Evolutionary conservation across 441 rosid genomes (phyloP), one percentile per base, ranked within the genome.

Genomic region (Populus hybrid): DNA sequence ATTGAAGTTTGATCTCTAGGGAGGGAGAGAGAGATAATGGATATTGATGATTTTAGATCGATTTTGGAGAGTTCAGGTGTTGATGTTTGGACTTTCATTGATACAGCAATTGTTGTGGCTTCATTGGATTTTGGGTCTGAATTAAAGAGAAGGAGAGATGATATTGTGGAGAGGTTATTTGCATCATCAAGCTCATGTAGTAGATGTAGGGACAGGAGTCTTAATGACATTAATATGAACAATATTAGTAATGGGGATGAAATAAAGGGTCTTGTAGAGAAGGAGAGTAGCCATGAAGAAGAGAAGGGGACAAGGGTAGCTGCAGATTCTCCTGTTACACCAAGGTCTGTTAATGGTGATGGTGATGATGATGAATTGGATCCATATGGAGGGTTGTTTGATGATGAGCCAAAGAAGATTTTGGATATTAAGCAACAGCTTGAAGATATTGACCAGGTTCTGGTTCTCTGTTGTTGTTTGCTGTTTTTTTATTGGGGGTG

Each of bases 401-500:
- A 95, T 79, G 99, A 95, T 86, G 98, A 93, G 50, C 94, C 90
- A 78, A 94, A 86, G 89, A 89, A 75, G 77, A 82, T 95, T 85
- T 76, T 90, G 18, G 97, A 90, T 59, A 95, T 95, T 82, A 95
- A 91, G 78, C 90, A 89, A 81, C 89, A 77, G 23, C 95, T 95
- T 72, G 99, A 95, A 87, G 91, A 90, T 82, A 93, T 90, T 80
- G 83, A 92, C 81, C 98, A 92, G 99, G 99, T 95, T 83, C 77
- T 77, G 34, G 65, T 63, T 26, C 11, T 69, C 26, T 67, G 18
- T 64, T 34, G 35, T 50, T 24, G 78, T 35, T 50, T 68, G 28
- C 10, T 69, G 42, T 0, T 71, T 24, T 35, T 11, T 28, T 57
- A 7, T 34, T 24, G 16, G 9, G 67, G 72, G 30, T 16, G 3